Evolutionary conservation across 2,329 filamentous ascomycete species (phyloP), one percentile per base, ranked within the genome.

Genomic region (Ambrosiella cleistominuta): DNA sequence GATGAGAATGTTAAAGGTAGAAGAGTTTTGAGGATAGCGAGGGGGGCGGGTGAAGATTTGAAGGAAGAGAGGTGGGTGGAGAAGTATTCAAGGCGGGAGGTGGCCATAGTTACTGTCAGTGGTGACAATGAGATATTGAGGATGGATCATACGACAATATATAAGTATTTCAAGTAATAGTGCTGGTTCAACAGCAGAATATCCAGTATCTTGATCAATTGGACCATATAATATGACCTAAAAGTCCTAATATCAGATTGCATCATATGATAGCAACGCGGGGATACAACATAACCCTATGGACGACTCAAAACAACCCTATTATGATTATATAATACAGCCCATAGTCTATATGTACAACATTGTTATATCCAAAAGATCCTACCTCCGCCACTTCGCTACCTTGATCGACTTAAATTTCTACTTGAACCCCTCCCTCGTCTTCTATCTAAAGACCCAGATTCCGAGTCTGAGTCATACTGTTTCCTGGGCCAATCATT

Each of bases 401-500:
- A 42, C n/a, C 39, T 42, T n/a, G n/a, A 42, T n/a, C 12, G 49
- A 27, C 36, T 42, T 3, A 54, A 39, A 49, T 56, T 40, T 49
- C 51, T 51, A 44, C 54, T 56, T 5, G 42, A 50, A 54, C 55
- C 54, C n/a, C 56, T 49, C 17, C 52, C 58, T 12, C 58, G 40
- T 27, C 44, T 19, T 40, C 27, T 27, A 27, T 54, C 57, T 6
- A 51, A 59, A 45, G 35, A 56, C 45, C 44, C 55, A 15, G 57
- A 60, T 35, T 60, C 59, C 3, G 54, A 57, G 37, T 58, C 56
- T 7, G 56, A 58, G 47, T 57, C 57, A 44, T 61, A 59, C 7
- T 37, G 39, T 42, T 96, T 96, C 66, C 86, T 83, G 1, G 93
- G 93, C 93, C 93, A 98, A 64, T 91, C 86, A 53, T 85, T 83